Conservation (phyloP, 345 rosid genomes). For the Pugionium dolabratum region DNA sequence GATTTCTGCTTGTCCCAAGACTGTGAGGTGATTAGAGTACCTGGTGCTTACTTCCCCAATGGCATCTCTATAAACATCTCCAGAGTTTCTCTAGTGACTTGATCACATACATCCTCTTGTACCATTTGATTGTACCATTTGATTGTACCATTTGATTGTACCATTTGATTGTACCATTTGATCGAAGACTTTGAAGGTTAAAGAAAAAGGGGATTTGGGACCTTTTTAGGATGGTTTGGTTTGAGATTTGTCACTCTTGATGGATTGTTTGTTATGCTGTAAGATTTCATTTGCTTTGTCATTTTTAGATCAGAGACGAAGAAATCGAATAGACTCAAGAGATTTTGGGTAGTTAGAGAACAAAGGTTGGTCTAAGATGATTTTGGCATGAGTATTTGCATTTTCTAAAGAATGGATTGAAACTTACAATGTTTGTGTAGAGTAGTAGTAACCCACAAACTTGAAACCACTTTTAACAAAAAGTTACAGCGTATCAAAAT, state of each 20-base stretch:
- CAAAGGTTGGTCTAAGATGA: background rate
- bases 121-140: too few species aligned
- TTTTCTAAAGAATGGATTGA: conserved; percentile 29
- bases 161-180: too few species aligned
- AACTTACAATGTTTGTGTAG: conserved; percentile 23
- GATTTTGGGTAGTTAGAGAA: background rate
- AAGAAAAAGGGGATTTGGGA: too few species aligned
- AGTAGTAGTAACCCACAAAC: conserved; percentile 28
- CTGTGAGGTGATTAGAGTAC: background rate
- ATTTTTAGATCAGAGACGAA: background rate
- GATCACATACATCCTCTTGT: too few species aligned
- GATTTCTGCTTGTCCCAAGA: background rate
- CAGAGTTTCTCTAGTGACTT: background rate
- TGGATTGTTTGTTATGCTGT: background rate
- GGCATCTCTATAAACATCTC: background rate
- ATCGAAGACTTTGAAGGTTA: too few species aligned
- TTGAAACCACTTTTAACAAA: conserved; percentile 1
- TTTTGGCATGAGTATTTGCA: background rate
- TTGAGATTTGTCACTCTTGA: background rate
- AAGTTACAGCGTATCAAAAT: conserved; percentile 14
- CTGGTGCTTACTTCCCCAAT: background rate
- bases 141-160: too few species aligned
- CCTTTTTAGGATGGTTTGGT: background rate
- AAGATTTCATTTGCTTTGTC: background rate
- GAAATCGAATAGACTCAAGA: background rate